These are phyloP conservation scores for Paramecium sonneborni DNA, from an alignment of 73 alveolate genomes.

Conservation along the genomic window DNA sequence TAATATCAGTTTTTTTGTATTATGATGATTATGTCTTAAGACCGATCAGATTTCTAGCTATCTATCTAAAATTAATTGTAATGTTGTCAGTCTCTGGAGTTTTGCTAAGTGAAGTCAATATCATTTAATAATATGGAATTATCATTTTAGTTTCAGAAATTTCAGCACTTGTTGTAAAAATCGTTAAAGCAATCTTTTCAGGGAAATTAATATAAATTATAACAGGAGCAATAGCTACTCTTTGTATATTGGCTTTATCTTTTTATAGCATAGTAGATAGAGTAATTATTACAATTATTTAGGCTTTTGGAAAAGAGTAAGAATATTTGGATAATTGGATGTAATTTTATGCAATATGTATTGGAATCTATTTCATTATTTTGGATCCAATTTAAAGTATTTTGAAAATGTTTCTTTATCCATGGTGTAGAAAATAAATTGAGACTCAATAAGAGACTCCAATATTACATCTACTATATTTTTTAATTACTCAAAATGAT, in stretches of 20 bases:
- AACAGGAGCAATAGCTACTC: neutral
- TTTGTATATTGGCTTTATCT: neutral
- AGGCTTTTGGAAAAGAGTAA: neutral
- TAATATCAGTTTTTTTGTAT: neutral
- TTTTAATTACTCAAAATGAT: neutral
- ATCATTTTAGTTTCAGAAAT: neutral
- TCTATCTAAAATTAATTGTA: neutral
- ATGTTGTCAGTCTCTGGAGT: neutral
- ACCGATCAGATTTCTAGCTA: neutral
- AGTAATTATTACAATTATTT: neutral
- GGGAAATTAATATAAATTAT: neutral
- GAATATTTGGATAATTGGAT: neutral
- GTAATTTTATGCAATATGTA: too few relatives aligned
- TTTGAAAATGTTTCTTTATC: neutral
- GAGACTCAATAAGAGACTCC: neutral
- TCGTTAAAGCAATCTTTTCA: neutral
- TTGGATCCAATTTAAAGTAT: neutral
- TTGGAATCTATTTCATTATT: neutral
- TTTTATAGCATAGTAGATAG: neutral
- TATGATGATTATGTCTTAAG: conserved; percentile 3
- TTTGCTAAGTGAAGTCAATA: neutral
- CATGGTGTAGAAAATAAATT: neutral
- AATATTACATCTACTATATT: neutral
- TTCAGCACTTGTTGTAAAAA: neutral
- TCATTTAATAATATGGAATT: neutral